Evolutionary conservation across 2,329 filamentous ascomycete genomes (phyloP), one percentile per base, ranked within the genome.

Genomic region (Fusarium clavum): DNA sequence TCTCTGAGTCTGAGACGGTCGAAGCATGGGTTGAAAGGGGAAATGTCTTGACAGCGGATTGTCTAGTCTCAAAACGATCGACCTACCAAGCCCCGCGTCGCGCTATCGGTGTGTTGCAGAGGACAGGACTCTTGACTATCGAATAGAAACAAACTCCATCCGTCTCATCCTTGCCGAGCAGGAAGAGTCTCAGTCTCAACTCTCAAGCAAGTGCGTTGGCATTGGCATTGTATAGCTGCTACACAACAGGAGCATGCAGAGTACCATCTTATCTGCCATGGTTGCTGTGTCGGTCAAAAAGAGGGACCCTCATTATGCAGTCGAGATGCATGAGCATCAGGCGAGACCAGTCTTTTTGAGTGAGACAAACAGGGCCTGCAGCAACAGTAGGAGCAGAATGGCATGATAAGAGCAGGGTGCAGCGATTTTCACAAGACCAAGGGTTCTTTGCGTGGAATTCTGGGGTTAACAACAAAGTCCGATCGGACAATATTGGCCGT

Each of bases 11-110:
- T 61, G 47, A 54, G 54, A 53, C 29, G 51, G 43, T 54, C 38
- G 46, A 64, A 71, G 46, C 54, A 70, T 71, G 63, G 43, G 44
- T 46, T 68, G 44, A 51, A 38, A 22, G 47, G 48, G 48, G 45
- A 57, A 63, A 54, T 71, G 68, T 61, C 68, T 61, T 53, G 55
- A 57, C 54, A 30, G 59, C 54, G n/a, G 53, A 64, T 57, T 58
- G 41, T 48, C 63, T 71, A 70, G 68, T 71, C 49, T 70, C 41
- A 49, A 67, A 46, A 40, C 52, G 51, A 70, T 67, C 32, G 29
- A 51, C 40, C 53, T 61, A 54, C 55, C 30, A 55, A 54, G 67
- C 67, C 62, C 49, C 40, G 57, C 67, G 27, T 66, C 67, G 56
- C 67, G 54, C 67, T 70, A 70, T 70, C 30, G 62, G 56, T 48